phyloP scores from a whole-genome alignment of 1,284 basidiomycete species.

The Hymenochaete sp. region DNA sequence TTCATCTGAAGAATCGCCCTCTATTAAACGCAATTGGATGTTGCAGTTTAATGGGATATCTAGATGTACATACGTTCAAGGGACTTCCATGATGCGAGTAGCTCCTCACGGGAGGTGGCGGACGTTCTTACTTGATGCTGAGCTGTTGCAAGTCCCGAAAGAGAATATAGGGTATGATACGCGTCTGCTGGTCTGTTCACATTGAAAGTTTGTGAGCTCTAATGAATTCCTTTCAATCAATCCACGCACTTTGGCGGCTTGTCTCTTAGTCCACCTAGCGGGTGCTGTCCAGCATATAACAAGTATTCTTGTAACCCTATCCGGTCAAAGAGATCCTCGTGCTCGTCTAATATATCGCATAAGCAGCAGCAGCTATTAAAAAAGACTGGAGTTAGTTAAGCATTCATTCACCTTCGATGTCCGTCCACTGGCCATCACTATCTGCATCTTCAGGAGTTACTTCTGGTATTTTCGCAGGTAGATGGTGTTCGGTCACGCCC shows the following conservation, averaged over 20 bases:
- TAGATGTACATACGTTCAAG: constrained; percentile 12
- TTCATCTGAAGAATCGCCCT: constrained; percentile 26
- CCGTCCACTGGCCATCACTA: constrained; percentile 45
- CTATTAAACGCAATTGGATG: constrained; percentile 18
- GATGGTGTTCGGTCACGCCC: constrained; percentile 31
- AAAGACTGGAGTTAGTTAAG: constrained; percentile 2
- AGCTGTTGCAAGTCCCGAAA: constrained; percentile 80
- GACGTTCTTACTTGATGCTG: constrained; percentile 69
- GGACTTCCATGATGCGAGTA: constrained; percentile 37
- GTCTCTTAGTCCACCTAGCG: constrained; percentile 82
- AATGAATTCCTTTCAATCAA: background rate
- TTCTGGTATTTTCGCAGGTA: constrained; percentile 18
- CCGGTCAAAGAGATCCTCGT: constrained; percentile 48
- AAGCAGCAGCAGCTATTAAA: constrained; percentile 2
- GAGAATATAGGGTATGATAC: constrained; percentile 89
- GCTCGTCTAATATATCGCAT: no score
- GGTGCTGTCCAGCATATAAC: constrained; percentile 77
- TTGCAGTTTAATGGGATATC: constrained; percentile 19
- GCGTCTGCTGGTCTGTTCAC: constrained; percentile 60
- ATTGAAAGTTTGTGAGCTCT: background rate
- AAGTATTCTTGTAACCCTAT: constrained; percentile 84
- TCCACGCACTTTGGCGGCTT: constrained; percentile 80
- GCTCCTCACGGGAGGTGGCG: constrained; percentile 31
- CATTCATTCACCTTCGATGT: constrained; percentile 47
- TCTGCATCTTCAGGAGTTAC: constrained; percentile 22